Conservation (phyloP, 345 rosid species). For the Citrus trifoliata region DNA sequence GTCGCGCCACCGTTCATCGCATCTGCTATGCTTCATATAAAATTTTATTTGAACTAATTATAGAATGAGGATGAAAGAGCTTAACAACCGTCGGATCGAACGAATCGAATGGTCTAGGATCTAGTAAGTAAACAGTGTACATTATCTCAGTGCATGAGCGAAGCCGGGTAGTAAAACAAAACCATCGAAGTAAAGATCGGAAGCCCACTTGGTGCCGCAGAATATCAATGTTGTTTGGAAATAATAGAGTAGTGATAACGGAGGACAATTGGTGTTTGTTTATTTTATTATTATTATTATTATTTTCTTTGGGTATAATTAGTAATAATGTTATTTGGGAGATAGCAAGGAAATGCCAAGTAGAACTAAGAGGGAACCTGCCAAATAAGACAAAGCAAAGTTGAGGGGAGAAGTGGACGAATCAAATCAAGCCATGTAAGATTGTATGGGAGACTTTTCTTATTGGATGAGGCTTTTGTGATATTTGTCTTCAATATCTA, state of each 20-base stretch:
- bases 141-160: constrained; percentile 19
- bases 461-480: constrained; percentile 11
- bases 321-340: too few species aligned
- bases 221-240: constrained; percentile 31
- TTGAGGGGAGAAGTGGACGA: constrained; percentile 14
- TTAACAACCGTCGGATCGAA: neutral
- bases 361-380: constrained; percentile 19
- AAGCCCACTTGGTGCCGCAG: constrained; percentile 12
- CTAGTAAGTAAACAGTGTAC: neutral
- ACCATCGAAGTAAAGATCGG: neutral
- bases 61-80: neutral
- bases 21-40: neutral
- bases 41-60: neutral
- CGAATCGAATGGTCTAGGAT: neutral
- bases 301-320: neutral
- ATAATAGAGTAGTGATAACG: neutral
- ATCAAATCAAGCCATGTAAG: constrained; percentile 24
- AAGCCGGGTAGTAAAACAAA: neutral
- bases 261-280: too few species aligned
- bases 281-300: neutral
- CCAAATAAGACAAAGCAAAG: constrained; percentile 39
- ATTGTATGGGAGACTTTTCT: constrained; percentile 27
- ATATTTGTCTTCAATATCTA: constrained; percentile 3
- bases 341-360: neutral
- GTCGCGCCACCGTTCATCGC: neutral